Evolutionary conservation across 225 moss, liverwort and hornwort genomes (phyloP).

Genomic region (Ulota crispa): DNA sequence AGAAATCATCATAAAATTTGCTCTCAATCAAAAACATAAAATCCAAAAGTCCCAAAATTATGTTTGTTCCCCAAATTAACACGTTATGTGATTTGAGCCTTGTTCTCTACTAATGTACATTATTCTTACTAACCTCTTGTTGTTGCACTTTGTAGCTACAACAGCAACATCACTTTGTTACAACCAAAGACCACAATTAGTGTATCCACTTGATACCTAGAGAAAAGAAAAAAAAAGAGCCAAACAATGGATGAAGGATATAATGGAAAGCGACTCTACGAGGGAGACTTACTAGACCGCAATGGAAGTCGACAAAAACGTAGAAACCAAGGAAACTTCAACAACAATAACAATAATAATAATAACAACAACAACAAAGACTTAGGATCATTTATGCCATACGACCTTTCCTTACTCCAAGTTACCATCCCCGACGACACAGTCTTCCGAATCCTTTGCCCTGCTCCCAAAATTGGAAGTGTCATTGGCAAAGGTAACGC

Average conservation of each 20-base stretch:
- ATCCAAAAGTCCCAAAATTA: too few species aligned
- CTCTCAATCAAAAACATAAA: too few species aligned
- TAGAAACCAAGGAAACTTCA: slow-evolving; percentile 45
- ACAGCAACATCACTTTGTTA: neutral
- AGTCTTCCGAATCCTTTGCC: slow-evolving; percentile 83
- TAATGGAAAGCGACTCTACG: slow-evolving; percentile 74
- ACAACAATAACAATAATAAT: neutral
- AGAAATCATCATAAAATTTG: too few species aligned
- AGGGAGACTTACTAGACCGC: slow-evolving; percentile 55
- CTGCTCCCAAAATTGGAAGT: slow-evolving; percentile 83
- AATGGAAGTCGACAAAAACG: slow-evolving; percentile 75
- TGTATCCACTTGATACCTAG: neutral
- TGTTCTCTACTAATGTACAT: too few species aligned
- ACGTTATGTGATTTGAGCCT: too few species aligned
- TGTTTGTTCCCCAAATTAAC: too few species aligned
- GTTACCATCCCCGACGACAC: slow-evolving; percentile 51
- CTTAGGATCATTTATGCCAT: slow-evolving; percentile 32
- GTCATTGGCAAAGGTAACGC: slow-evolving; percentile 71
- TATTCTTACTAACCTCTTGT: fast-evolving
- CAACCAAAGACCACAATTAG: neutral
- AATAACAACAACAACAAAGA: slow-evolving; percentile 16
- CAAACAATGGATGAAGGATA: slow-evolving; percentile 57
- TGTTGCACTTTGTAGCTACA: neutral
- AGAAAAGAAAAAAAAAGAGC: neutral
- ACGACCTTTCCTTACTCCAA: slow-evolving; percentile 33